Evolutionary conservation across 2,329 filamentous ascomycete genomes (phyloP).

Genomic region (Aspergillus sp.): DNA sequence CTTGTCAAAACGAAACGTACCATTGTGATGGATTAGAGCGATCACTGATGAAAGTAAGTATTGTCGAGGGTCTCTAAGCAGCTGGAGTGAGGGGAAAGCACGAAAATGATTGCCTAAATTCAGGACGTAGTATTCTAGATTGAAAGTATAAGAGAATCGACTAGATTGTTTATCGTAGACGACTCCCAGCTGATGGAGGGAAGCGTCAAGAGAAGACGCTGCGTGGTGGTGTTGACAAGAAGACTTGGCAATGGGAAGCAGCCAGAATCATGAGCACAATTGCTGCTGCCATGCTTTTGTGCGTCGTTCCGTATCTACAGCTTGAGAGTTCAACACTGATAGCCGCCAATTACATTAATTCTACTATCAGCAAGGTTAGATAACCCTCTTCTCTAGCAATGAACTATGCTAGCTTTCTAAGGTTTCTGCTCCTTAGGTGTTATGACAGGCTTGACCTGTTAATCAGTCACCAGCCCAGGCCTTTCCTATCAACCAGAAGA

Average conservation of each 20-base stretch:
- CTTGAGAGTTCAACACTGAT: too few species aligned
- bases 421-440: not conserved
- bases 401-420: not conserved
- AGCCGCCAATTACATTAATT: not conserved
- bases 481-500: not conserved
- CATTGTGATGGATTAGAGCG: not conserved
- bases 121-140: not conserved
- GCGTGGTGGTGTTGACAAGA: not conserved
- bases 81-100: not conserved
- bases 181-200: not conserved
- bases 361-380: too few species aligned
- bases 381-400: not conserved
- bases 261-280: not conserved
- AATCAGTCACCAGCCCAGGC: not conserved
- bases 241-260: not conserved
- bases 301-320: too few species aligned
- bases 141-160: not conserved
- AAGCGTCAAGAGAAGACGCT: not conserved
- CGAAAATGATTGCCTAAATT: not conserved
- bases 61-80: not conserved
- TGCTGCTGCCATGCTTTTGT: not conserved
- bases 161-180: not conserved
- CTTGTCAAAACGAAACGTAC: conserved; percentile 3
- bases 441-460: not conserved
- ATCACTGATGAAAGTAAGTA: not conserved